These are phyloP conservation scores for Sporobolomyces pararoseus DNA, from an alignment of 768 basidiomycete genomes.

Conservation along the genomic window DNA sequence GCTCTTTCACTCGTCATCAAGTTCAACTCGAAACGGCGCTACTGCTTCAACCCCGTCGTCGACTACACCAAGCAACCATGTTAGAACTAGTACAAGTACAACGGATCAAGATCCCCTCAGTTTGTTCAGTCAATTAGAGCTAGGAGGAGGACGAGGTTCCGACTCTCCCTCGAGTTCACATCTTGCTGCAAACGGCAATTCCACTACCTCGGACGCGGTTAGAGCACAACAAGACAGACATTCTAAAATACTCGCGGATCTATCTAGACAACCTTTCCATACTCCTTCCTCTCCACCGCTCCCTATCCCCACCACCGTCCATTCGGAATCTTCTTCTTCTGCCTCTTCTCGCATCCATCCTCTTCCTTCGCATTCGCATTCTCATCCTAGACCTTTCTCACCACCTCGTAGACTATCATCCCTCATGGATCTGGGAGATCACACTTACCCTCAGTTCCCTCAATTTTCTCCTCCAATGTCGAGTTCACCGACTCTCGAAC, in stretches of 20 bases:
- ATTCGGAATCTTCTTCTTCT: background rate
- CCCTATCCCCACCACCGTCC: background rate
- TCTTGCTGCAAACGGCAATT: background rate
- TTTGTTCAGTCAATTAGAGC: background rate
- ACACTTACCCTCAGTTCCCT: background rate
- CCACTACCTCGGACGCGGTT: background rate
- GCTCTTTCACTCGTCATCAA: background rate
- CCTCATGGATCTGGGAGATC: background rate
- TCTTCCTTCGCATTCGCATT: background rate
- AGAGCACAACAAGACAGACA: slow-evolving; percentile 9
- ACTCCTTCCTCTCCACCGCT: background rate
- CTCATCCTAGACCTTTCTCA: background rate
- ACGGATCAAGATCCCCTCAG: background rate
- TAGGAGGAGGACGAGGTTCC: background rate
- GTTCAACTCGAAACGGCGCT: background rate
- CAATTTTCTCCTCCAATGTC: background rate
- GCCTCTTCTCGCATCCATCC: background rate
- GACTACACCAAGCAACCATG: background rate
- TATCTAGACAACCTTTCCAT: slow-evolving; percentile 14
- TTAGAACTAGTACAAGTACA: background rate
- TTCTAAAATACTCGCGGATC: slow-evolving; percentile 13
- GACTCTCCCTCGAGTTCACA: background rate
- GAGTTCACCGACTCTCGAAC: slow-evolving; percentile 11
- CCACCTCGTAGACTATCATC: background rate
- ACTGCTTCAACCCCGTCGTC: background rate